These are phyloP conservation scores for Aspergillus latus DNA, from an alignment of 2,329 filamentous ascomycete genomes.

Conservation along the genomic window DNA sequence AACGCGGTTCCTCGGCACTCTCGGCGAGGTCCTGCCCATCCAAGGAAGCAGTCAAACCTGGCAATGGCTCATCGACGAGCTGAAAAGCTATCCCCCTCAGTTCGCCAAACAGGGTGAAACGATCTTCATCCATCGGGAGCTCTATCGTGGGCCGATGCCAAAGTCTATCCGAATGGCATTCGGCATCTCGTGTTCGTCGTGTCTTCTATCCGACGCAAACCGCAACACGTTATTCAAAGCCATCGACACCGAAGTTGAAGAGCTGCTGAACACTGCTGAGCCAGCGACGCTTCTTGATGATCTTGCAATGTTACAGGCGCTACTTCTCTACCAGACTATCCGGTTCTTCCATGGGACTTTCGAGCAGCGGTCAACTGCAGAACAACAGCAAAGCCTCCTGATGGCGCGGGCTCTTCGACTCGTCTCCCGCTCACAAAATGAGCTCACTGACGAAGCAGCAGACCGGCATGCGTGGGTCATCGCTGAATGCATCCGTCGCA, in stretches of 20 bases:
- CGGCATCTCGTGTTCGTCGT: not conserved
- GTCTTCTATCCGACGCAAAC: not conserved
- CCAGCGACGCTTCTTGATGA: not conserved
- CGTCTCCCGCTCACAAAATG: not conserved
- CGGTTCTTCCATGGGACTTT: conserved; percentile 4
- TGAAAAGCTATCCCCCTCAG: not conserved
- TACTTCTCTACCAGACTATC: conserved; percentile 6
- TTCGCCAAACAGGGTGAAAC: not conserved
- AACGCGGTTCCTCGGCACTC: not conserved
- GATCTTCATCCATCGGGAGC: conserved; percentile 4
- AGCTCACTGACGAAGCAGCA: not conserved
- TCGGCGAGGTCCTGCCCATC: conserved; percentile 6
- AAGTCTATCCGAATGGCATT: conserved; percentile 3
- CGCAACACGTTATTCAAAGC: not conserved
- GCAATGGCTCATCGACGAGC: conserved; percentile 7
- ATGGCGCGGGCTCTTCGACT: conserved; percentile 2
- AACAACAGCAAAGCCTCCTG: not conserved
- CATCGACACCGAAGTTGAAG: conserved; percentile 1
- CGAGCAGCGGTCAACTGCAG: not conserved
- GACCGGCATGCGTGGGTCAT: not conserved
- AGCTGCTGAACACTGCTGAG: not conserved
- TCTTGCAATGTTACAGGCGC: not conserved
- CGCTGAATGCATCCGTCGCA: conserved; percentile 6
- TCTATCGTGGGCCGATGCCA: conserved; percentile 1
- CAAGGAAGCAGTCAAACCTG: not conserved